Evolutionary conservation across 768 basidiomycete genomes (phyloP).

Genomic region (Tricholomella constricta): DNA sequence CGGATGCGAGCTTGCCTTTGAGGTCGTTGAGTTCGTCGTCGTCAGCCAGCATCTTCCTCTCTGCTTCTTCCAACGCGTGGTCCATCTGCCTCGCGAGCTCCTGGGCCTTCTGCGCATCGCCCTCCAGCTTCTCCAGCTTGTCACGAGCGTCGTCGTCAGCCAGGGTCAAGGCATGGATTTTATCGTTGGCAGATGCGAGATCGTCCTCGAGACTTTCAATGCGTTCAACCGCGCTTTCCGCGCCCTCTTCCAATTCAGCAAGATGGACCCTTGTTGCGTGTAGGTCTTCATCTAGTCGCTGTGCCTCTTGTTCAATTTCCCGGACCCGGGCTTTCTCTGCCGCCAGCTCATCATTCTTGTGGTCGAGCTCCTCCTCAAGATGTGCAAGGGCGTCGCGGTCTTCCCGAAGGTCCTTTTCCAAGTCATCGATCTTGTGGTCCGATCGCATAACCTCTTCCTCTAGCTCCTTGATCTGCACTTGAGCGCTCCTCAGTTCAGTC

Average conservation of each 20-base stretch:
- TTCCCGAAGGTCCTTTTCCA: conserved; percentile 59
- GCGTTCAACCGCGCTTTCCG: conserved; percentile 49
- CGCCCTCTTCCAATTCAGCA: conserved; percentile 63
- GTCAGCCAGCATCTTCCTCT: conserved; percentile 68
- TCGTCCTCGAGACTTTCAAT: conserved; percentile 61
- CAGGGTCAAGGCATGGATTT: conserved; percentile 42
- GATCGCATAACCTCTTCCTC: conserved; percentile 61
- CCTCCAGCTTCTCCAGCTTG: conserved; percentile 52
- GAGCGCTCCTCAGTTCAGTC: conserved; percentile 61
- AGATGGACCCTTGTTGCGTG: conserved; percentile 50
- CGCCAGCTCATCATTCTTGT: conserved; percentile 38
- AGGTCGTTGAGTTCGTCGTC: conserved; percentile 54
- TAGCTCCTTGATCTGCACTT: conserved; percentile 57
- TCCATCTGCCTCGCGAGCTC: conserved; percentile 71
- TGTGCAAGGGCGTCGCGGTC: conserved; percentile 46
- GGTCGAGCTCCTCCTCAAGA: conserved; percentile 47
- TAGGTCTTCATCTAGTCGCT: conserved; percentile 47
- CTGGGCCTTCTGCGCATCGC: conserved; percentile 50
- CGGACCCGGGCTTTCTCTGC: conserved; percentile 28
- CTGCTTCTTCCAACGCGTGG: conserved; percentile 72
- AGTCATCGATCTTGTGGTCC: conserved; percentile 51
- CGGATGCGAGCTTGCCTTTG: conserved; percentile 47
- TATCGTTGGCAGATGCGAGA: conserved; percentile 47
- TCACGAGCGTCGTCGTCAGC: conserved; percentile 51
- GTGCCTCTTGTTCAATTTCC: conserved; percentile 36